Evolutionary conservation across 2,329 filamentous ascomycete genomes (phyloP).

Genomic region (Aspergillus viridinutans): DNA sequence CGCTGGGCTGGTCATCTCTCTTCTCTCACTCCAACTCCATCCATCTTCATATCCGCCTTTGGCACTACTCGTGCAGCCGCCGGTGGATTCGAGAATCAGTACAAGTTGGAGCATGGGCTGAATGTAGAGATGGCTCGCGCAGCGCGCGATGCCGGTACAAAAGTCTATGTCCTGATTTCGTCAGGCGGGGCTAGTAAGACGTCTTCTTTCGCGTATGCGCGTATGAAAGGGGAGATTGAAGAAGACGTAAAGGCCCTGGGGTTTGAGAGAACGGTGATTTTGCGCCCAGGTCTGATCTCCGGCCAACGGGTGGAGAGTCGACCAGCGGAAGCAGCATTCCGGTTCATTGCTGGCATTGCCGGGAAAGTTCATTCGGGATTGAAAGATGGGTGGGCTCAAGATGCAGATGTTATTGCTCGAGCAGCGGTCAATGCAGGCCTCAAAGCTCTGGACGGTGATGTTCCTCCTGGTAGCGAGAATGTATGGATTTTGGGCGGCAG

Average conservation of each 20-base stretch:
- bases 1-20: constrained; percentile 64
- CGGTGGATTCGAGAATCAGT: constrained; percentile 73
- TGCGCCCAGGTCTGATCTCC: constrained; percentile 70
- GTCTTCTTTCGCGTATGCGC: constrained; percentile 52
- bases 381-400: constrained; percentile 68
- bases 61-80: constrained; percentile 75
- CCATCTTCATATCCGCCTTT: constrained; percentile 70
- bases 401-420: constrained; percentile 64
- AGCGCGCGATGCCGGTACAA: constrained; percentile 67
- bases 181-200: constrained; percentile 50
- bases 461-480: constrained; percentile 36
- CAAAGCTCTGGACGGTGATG: constrained; percentile 39
- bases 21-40: constrained; percentile 52
- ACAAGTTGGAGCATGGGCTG: constrained; percentile 82
- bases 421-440: constrained; percentile 35
- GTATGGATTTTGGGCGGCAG: constrained; percentile 36
- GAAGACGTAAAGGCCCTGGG: constrained; percentile 65
- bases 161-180: constrained; percentile 74
- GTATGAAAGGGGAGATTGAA: constrained; percentile 87
- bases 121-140: constrained; percentile 74
- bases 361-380: constrained; percentile 50
- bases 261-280: constrained; percentile 74
- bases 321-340: constrained; percentile 54
- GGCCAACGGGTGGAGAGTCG: constrained; percentile 64
- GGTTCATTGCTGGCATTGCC: constrained; percentile 53